Percentiles rank a stretch among this genome's conserved stretches.
These are phyloP conservation scores for Cydonia oblonga DNA, from an alignment of 331 rosid species.

Conservation along the genomic window DNA sequence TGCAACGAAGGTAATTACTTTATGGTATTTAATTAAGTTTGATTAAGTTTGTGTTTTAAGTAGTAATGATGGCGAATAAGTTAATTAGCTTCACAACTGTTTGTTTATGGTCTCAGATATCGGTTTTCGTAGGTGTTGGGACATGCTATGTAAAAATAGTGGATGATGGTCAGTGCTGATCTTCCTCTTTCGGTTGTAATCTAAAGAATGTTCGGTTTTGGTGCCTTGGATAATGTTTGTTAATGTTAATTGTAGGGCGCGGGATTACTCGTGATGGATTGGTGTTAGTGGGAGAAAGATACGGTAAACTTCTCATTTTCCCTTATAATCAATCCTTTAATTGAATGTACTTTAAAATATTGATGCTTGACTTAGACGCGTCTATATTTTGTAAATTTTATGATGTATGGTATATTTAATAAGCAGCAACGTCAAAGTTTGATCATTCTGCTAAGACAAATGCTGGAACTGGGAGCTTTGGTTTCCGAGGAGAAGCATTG, in stretches of 20 bases:
- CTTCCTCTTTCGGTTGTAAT: background rate
- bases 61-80: background rate
- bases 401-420: slow-evolving; percentile 6
- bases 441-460: slow-evolving; percentile 37
- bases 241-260: slow-evolving; percentile 41
- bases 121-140: slow-evolving; percentile 50
- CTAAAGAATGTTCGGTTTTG: background rate
- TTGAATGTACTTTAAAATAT: background rate
- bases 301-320: slow-evolving; percentile 31
- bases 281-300: slow-evolving; percentile 77
- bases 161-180: slow-evolving; percentile 56
- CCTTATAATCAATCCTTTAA: background rate
- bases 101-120: slow-evolving; percentile 37
- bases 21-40: background rate
- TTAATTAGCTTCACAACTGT: background rate
- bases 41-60: background rate
- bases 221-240: background rate
- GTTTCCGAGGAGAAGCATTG: slow-evolving; percentile 87
- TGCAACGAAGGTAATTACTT: slow-evolving; percentile 47
- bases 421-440: slow-evolving; percentile 79
- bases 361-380: background rate
- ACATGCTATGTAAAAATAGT: slow-evolving; percentile 58
- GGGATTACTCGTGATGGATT: slow-evolving; percentile 85
- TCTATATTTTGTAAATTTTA: background rate
- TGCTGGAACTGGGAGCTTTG: slow-evolving; percentile 43